phyloP scores from a whole-genome alignment of 495 filamentous ascomycete genomes.

The Xylaria longipes region DNA sequence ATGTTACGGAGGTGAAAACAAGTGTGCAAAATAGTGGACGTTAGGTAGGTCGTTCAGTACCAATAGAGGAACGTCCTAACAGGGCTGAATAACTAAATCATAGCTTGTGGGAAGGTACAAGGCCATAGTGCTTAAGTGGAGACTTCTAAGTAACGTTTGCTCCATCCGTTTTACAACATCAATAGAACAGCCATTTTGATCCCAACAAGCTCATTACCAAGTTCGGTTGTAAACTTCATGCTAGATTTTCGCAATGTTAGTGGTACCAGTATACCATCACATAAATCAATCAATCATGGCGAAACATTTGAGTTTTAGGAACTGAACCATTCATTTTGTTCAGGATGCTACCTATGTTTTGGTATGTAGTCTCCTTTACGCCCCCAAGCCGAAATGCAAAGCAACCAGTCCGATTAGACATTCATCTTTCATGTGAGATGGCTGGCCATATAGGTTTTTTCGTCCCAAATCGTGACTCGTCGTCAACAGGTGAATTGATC shows the following conservation, averaged over 20 bases:
- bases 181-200: no score
- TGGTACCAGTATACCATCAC: background rate
- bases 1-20: no score
- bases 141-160: no score
- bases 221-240: background rate
- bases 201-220: no score
- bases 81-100: background rate
- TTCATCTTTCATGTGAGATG: conserved; percentile 25
- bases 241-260: background rate
- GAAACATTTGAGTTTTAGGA: conserved; percentile 24
- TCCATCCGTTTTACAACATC: no score
- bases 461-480: conserved; percentile 37
- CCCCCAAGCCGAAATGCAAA: conserved; percentile 50
- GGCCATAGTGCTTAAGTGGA: no score
- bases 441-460: conserved; percentile 26
- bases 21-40: no score
- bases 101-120: no score
- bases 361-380: conserved; percentile 45
- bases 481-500: conserved; percentile 38
- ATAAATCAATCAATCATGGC: background rate
- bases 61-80: background rate
- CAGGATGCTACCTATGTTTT: conserved; percentile 45
- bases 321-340: conserved; percentile 41
- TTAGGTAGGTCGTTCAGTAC: no score
- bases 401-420: conserved; percentile 43